These are phyloP conservation scores for Chrysanthemum lavandulifolium DNA, from an alignment of 129 eudicot genomes.

Conservation along the genomic window DNA sequence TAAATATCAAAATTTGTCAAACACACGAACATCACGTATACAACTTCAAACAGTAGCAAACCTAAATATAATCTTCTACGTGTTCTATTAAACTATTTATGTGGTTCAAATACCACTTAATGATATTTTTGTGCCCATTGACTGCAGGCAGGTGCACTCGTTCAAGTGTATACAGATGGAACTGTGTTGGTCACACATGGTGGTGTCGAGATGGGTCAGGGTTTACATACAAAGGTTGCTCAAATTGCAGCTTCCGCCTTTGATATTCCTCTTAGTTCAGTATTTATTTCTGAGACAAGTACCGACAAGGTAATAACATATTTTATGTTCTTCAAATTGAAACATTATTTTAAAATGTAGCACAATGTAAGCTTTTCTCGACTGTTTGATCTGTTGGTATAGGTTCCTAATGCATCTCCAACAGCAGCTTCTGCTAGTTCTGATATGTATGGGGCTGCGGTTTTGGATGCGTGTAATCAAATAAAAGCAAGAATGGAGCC, in stretches of 20 bases:
- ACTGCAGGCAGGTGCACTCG: conserved; percentile 93
- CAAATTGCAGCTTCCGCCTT: conserved; percentile 93
- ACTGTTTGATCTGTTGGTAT: conserved; percentile 23
- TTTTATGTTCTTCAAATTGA: background rate
- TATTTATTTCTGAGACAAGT: conserved; percentile 96
- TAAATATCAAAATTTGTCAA: background rate
- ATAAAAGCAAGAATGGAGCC: conserved; percentile 94
- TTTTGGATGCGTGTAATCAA: conserved; percentile 94
- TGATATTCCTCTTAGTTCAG: conserved; percentile 80
- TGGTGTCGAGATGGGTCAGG: conserved; percentile 99
- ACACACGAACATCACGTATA: background rate
- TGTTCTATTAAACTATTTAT: background rate
- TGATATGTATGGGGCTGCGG: conserved; percentile 97
- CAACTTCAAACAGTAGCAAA: background rate
- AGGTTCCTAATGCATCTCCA: conserved; percentile 99
- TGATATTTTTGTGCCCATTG: background rate
- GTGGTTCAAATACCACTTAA: background rate
- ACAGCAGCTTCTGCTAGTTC: conserved; percentile 99
- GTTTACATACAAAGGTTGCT: conserved; percentile 95
- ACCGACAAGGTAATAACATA: conserved; percentile 76
- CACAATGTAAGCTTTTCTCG: conserved; percentile 5
- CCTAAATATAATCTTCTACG: background rate
- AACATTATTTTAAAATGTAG: background rate
- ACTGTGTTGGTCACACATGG: conserved; percentile 98
- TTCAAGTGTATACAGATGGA: conserved; percentile 96